Evolutionary conservation across 352 stramenopile species (phyloP).

Genomic region (Globisporangium orthogonon): DNA sequence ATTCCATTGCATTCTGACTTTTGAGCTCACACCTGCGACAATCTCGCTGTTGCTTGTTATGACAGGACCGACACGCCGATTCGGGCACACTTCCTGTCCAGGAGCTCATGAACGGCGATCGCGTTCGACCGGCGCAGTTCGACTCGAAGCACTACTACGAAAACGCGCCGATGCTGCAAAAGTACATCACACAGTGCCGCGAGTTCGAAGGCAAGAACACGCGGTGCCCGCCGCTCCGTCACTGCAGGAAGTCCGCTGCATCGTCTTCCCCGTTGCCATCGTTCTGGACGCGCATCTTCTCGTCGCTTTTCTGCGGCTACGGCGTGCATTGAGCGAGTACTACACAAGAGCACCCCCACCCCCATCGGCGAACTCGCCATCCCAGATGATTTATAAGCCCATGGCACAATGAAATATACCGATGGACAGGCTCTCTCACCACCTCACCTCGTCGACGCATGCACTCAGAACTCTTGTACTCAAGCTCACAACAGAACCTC

Average conservation of each 20-base stretch:
- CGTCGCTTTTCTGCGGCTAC: conserved; percentile 9
- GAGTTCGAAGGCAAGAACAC: conserved; percentile 31
- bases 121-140: conserved; percentile 63
- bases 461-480: background rate
- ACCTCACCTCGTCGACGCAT: no score
- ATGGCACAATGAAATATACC: background rate
- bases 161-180: conserved; percentile 80
- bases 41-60: background rate
- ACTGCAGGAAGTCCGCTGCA: background rate
- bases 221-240: background rate
- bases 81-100: conserved; percentile 71
- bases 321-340: background rate
- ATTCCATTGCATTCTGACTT: no score
- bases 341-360: background rate
- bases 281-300: conserved; percentile 3
- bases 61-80: conserved; percentile 52
- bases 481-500: conserved; percentile 20
- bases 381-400: background rate
- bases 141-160: conserved; percentile 87
- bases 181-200: conserved; percentile 73
- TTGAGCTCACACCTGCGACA: no score
- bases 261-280: background rate
- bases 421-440: background rate
- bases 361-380: background rate
- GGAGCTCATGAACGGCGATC: conserved; percentile 74